These are phyloP conservation scores for Volutella citrinella DNA, from an alignment of 2,329 filamentous ascomycete species.

Conservation along the genomic window DNA sequence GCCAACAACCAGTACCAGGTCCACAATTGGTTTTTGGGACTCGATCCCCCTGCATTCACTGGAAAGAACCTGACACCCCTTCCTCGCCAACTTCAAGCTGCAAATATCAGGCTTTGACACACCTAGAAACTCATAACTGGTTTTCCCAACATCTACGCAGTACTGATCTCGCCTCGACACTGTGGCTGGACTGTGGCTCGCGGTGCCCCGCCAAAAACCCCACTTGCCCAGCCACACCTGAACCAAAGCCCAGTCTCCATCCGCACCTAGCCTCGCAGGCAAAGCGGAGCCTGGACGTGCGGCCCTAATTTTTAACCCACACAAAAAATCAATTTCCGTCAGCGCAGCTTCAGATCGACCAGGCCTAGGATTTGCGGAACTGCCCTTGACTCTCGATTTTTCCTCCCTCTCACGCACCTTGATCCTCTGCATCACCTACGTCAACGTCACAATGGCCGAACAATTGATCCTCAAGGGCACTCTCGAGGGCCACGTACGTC, in stretches of 20 bases:
- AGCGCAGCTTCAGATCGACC: conserved; percentile 25
- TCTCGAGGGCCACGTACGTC: conserved; percentile 90
- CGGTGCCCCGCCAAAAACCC: too few species aligned
- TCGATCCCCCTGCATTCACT: too few species aligned
- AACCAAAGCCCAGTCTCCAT: conserved; percentile 12
- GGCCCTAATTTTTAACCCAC: conserved; percentile 52
- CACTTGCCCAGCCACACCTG: conserved; percentile 4
- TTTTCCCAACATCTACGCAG: too few species aligned
- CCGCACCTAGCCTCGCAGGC: too few species aligned
- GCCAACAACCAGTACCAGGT: too few species aligned
- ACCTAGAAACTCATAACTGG: too few species aligned
- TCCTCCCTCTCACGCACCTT: conserved; percentile 35
- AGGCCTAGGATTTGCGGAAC: conserved; percentile 28
- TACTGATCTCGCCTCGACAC: too few species aligned
- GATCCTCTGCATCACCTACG: conserved; percentile 37
- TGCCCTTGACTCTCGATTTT: conserved; percentile 27
- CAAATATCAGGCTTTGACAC: too few species aligned
- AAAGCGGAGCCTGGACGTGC: conserved; percentile 26
- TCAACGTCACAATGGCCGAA: conserved; percentile 71
- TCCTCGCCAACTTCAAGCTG: too few species aligned
- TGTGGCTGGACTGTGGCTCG: too few species aligned
- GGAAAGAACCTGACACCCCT: too few species aligned
- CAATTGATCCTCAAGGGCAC: conserved; percentile 94
- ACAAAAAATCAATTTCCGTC: conserved; percentile 47
- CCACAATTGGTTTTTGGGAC: too few species aligned